Conservation (phyloP, 1,284 basidiomycete genomes). For the Rhodofomes roseus region DNA sequence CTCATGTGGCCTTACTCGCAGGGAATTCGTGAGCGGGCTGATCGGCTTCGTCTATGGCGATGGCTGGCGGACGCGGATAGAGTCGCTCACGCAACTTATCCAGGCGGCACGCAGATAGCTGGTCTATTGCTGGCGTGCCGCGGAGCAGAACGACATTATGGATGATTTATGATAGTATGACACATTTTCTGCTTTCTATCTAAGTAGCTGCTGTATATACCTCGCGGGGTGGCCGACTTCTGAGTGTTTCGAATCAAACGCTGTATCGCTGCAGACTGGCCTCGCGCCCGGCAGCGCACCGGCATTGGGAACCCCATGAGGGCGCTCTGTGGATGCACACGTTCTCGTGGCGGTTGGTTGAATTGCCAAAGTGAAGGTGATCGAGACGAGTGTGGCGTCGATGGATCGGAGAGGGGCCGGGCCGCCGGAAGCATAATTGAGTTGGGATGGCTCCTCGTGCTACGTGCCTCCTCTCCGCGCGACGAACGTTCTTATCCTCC, state of each 20-base stretch:
- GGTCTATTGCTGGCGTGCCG: neutral
- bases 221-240: neutral
- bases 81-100: constrained; percentile 40
- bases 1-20: constrained; percentile 27
- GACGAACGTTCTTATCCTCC: neutral
- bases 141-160: neutral
- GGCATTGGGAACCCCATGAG: no score
- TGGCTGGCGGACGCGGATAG: constrained; percentile 58
- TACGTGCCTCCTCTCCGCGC: neutral
- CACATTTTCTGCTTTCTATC: neutral
- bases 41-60: constrained; percentile 75
- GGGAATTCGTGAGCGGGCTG: constrained; percentile 77
- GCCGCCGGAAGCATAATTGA: neutral
- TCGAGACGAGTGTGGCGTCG: no score
- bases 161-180: neutral
- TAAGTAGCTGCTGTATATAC: neutral
- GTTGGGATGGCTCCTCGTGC: neutral
- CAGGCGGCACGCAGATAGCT: constrained; percentile 25
- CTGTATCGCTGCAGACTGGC: neutral
- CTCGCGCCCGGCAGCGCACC: neutral
- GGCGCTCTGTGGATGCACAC: neutral
- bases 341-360: no score
- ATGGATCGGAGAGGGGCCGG: neutral
- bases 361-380: no score
- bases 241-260: neutral